Evolutionary conservation across 1,284 basidiomycete genomes (phyloP), one percentile per base, ranked within the genome.

Genomic region (Dichomitus squalens): DNA sequence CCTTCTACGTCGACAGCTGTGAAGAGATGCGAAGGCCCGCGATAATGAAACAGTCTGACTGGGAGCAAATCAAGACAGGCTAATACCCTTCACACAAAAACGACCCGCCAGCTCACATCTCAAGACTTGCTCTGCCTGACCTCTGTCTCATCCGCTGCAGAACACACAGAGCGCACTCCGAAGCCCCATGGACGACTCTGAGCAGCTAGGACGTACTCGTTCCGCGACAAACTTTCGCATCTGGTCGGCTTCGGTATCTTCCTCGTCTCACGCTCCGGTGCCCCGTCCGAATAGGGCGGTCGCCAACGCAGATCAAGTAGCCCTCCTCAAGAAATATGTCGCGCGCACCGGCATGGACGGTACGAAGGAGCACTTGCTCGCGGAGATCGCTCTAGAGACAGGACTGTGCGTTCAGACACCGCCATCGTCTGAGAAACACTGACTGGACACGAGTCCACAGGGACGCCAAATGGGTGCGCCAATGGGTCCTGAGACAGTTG

Each of bases 401-500:
- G 66, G 66, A 12, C 55, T 68, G 66, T 68, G 36, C 44, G 66
- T 64, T n/a, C 23, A 23, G 11, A 3, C 39, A 14, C 4, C 12
- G 25, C 7, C 14, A 25, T 12, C 12, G 35, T 11, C 34, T 38
- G 9, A 38, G 21, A 11, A 20, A 12, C 18, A 20, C 8, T 49
- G 33, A 21, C 33, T 31, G 25, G 14, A 8, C 14, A n/a, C 7
- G 18, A 14, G 43, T 48, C 27, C 5, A 31, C 52, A 68, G 66
- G 9, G 46, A 58, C 12, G 55, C 61, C 21, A 64, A 53, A 49
- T 68, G 66, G 66, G 63, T 68, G 36, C 57, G 61, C 8, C 63
- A 64, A 36, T 68, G 66, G 66, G 50, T 68, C 47, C 46, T 50
- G 40, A 40, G 64, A 25, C 58, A 64, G 39, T 58, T 57, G 34